Evolutionary conservation across 129 eudicot genomes (phyloP).

Genomic region (Flaveria brownii): DNA sequence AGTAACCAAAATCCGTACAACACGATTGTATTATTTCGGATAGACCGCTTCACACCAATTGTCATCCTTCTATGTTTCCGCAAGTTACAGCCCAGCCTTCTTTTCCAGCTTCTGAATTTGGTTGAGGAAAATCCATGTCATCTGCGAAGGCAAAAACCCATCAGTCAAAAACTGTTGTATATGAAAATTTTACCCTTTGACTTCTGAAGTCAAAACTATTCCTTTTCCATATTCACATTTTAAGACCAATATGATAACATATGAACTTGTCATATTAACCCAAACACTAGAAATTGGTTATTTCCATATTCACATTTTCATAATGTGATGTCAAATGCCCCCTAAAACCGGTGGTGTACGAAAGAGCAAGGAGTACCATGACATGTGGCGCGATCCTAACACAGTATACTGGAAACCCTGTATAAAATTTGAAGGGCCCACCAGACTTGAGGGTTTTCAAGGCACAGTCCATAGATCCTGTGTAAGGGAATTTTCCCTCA

Average conservation of each 20-base stretch:
- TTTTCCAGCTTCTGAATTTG: constrained; percentile 85
- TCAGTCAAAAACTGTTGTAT: neutral
- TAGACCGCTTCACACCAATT: neutral
- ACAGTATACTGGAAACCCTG: constrained; percentile 92
- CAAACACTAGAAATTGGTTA: too few relatives aligned
- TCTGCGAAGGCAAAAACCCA: constrained; percentile 42
- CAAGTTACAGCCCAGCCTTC: constrained; percentile 55
- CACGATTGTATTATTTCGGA: constrained; percentile 17
- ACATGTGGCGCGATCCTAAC: constrained; percentile 95
- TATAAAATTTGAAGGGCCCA: constrained; percentile 82
- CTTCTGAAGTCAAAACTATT: neutral
- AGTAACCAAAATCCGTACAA: constrained; percentile 36
- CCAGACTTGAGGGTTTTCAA: constrained; percentile 78
- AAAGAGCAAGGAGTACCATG: constrained; percentile 53
- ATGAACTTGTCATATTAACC: neutral
- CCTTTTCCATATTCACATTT: neutral
- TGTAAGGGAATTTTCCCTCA: constrained; percentile 76
- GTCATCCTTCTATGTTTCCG: neutral
- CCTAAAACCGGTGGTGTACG: neutral
- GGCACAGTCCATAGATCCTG: constrained; percentile 84
- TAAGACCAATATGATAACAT: neutral
- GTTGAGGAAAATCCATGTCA: constrained; percentile 93
- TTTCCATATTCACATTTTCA: neutral
- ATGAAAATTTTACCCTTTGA: neutral
- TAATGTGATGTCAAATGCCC: neutral